Conservation (phyloP, 768 basidiomycete genomes). For the Hericium alpestre region DNA sequence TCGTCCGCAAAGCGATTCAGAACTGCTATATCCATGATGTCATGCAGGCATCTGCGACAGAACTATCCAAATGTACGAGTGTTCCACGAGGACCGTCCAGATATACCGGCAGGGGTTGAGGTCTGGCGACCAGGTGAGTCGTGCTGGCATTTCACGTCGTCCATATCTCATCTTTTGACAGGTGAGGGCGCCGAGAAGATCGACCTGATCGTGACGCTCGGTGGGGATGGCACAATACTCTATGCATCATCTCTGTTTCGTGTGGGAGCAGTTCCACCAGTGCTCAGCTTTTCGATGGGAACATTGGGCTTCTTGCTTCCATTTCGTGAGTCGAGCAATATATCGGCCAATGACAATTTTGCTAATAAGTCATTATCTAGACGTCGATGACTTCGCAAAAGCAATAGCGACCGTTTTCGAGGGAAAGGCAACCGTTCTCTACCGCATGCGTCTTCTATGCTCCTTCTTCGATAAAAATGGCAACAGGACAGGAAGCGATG, state of each 20-base stretch:
- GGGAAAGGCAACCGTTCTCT: slow-evolving; percentile 71
- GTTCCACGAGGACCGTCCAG: slow-evolving; percentile 28
- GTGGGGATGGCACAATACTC: slow-evolving; percentile 91
- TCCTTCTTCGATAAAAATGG: slow-evolving; percentile 58
- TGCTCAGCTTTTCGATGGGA: slow-evolving; percentile 84
- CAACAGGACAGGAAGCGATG: slow-evolving; percentile 42
- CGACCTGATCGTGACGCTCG: slow-evolving; percentile 82
- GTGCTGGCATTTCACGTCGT: background rate
- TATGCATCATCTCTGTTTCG: slow-evolving; percentile 89
- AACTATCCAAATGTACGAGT: slow-evolving; percentile 22
- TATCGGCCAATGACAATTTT: background rate
- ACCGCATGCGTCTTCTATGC: slow-evolving; percentile 86
- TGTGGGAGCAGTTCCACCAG: slow-evolving; percentile 85
- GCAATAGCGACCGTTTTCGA: slow-evolving; percentile 72
- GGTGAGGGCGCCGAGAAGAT: slow-evolving; percentile 50
- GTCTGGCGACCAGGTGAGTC: slow-evolving; percentile 50
- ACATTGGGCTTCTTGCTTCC: slow-evolving; percentile 89
- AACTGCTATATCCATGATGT: slow-evolving; percentile 1
- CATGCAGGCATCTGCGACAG: slow-evolving; percentile 18
- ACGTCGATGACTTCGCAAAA: slow-evolving; percentile 78
- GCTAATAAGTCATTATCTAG: slow-evolving; percentile 28
- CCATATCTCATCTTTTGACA: background rate
- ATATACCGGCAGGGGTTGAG: slow-evolving; percentile 32
- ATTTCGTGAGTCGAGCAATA: slow-evolving; percentile 58
- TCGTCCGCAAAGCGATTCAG: background rate